A percentile compares a stretch with the other conserved stretches of the same genome.
Conservation (phyloP, 176 grass and related monocot species). For the Carex scoparia region DNA sequence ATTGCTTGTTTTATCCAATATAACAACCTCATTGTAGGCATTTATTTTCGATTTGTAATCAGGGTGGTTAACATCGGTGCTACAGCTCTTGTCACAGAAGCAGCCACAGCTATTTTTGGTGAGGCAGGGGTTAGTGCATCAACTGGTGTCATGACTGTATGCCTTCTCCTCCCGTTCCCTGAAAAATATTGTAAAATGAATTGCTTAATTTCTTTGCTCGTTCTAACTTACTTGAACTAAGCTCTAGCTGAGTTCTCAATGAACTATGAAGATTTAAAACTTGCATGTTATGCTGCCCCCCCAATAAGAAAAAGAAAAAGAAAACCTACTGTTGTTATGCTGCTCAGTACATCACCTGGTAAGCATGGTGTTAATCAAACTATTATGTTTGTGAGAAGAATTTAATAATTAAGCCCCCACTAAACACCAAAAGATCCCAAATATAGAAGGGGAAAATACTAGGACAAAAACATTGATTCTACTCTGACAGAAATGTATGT, state of each 20-base stretch:
- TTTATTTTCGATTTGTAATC: slow-evolving; percentile 33
- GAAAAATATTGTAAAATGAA: slow-evolving; percentile 9
- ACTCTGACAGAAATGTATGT: background rate
- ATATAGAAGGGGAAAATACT: background rate
- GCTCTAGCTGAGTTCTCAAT: background rate
- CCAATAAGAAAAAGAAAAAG: background rate
- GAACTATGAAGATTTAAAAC: background rate
- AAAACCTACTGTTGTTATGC: background rate
- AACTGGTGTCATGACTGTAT: slow-evolving; percentile 96
- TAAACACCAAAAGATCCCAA: background rate
- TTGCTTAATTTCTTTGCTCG: background rate
- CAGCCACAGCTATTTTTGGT: slow-evolving; percentile 93
- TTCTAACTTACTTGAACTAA: background rate
- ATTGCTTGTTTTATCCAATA: background rate
- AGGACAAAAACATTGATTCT: background rate
- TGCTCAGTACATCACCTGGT: background rate
- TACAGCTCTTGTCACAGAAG: slow-evolving; percentile 90
- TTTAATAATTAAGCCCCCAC: background rate
- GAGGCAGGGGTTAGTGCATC: slow-evolving; percentile 92
- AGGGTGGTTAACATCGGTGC: slow-evolving; percentile 96
- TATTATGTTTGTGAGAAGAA: background rate
- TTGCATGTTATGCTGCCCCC: background rate
- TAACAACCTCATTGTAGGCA: background rate
- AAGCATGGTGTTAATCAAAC: background rate
- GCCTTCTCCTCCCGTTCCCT: slow-evolving; percentile 6